Base-by-base conservation (phyloP, 169 alveolate species). In the Cystoisospora suis region DNA sequence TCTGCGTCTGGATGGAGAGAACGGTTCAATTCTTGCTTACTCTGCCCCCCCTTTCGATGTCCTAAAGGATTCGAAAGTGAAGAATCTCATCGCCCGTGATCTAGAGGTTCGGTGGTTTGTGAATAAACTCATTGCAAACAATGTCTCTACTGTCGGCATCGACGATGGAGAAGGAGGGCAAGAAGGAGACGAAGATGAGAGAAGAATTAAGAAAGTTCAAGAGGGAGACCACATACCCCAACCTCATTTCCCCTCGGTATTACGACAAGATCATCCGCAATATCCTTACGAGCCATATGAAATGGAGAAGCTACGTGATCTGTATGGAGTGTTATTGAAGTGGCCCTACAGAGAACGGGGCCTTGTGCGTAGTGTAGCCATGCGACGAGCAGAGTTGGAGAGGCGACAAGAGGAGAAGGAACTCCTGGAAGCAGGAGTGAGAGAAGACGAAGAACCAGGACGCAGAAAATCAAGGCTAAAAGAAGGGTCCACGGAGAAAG, bases 211-310 rank as follows among this genome's bases (percentile, higher is more conserved):
- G 17, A 81, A 59, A 12, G 85, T 47, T 47, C 77, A 86, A 29
- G 15, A 40, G 4, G 81, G 70, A 45, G 90, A 81, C 56, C 29
- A 86, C 86, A 88, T 90, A 3, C 93, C 93, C 45, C 79, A 53
- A 38, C 93, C 93, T 4, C 93, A 81, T 72, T 90, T 90, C 65
- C 93, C 93, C 2, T 90, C 93, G 7, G 93, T 90, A 81, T 58
- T 90, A 59, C 56, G 70, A 56, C 85, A 49, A 58, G 88, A 90
- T 42, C 70, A 75, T 42, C 93, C 93, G 32, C 93, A 80, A 75
- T 90, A 27, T 32, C 93, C 93, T 3, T 90, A 72, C 91, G 91
- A 90, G 56, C 93, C 93, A 3, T 44, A 81, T 38, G 90, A 90
- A 46, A 47, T 90, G 58, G 93, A 90, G 49, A 15, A 80, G 44